Base-by-base conservation (phyloP, 164 flowering plant species). In the Nymphaea thermarum region DNA sequence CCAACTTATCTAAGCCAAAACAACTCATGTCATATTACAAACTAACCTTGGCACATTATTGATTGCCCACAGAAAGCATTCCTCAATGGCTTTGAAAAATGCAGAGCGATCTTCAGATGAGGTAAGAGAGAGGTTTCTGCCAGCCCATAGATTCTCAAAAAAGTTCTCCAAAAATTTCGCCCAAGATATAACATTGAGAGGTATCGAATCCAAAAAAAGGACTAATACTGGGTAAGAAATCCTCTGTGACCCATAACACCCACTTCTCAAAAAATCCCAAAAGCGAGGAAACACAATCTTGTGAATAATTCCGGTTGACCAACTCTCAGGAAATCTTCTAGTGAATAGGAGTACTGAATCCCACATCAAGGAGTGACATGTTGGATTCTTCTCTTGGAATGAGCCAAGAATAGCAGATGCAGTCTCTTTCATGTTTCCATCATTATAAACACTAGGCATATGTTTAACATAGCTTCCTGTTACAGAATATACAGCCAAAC, bases 181-280 rank as follows among this genome's bases (percentile, higher is more conserved):
- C 44, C 85, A 93, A 6, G 4, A 76, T 51, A 87, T 64, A 67
- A 76, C 76, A 71, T 82, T 78, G 44, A 86, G 75, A 70, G 96
- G 91, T 66, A 95, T 64, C 51, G 67, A 62, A 67, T 89, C 94
- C 69, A 95, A 78, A 75, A 88, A 83, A 8, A 80, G 63, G 68
- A 95, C 71, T 70, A 95, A 72, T 43, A 79, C 76, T 42, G 96
- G 92, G 75, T 91, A 95, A 43, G 99, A 92, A 75, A 89, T 78
- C 76, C 81, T 82, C 71, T 86, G 96, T 64, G 99, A 88, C 67
- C 98, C 98, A 83, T 82, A 90, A 82, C 97, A 95, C n/a, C 99
- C 98, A 82, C 80, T 87, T 73, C 77, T 78, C 57, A 95, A 81
- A 73, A 91, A 95, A 71, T 81, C 73, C 93, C 92, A 90, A 59